These are phyloP conservation scores for Phaeosphaeriaceae sp. DNA, from an alignment of 2,329 filamentous ascomycete species.

Conservation along the genomic window DNA sequence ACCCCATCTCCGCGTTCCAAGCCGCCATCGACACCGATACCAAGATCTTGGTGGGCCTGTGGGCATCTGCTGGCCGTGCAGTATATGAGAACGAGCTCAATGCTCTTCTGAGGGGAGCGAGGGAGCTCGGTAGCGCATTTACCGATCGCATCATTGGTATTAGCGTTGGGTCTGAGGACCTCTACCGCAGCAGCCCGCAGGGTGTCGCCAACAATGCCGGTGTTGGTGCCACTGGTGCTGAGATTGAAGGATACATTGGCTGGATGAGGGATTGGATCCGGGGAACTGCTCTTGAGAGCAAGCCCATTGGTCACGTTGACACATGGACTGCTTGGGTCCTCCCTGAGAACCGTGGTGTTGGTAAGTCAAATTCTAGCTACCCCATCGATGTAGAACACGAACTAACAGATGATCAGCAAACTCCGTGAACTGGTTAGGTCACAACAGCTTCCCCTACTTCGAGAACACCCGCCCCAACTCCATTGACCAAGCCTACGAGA, in stretches of 20 bases:
- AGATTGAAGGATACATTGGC: conserved; percentile 72
- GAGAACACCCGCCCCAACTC: conserved; percentile 64
- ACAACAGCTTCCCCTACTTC: conserved; percentile 88
- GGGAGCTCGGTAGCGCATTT: conserved; percentile 71
- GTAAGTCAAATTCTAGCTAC: not conserved
- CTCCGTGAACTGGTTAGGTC: conserved; percentile 62
- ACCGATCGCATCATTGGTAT: conserved; percentile 75
- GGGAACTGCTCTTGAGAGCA: conserved; percentile 64
- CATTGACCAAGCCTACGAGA: conserved; percentile 67
- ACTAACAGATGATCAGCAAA: conserved; percentile 27
- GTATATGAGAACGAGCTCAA: conserved; percentile 74
- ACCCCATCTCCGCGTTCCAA: conserved; percentile 52
- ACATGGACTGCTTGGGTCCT: conserved; percentile 79
- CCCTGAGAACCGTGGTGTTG: conserved; percentile 71
- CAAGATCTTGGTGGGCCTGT: conserved; percentile 79
- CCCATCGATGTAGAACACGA: conserved; percentile 39
- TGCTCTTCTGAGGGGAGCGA: conserved; percentile 72
- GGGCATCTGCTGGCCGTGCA: conserved; percentile 73
- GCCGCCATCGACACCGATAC: conserved; percentile 83
- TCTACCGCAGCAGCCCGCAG: conserved; percentile 65
- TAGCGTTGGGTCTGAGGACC: conserved; percentile 83
- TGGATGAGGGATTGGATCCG: conserved; percentile 69
- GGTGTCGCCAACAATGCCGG: conserved; percentile 67
- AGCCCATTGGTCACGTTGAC: conserved; percentile 81
- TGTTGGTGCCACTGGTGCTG: conserved; percentile 66